Conservation (phyloP, 805 yeast species). For the Candida quercuum region DNA sequence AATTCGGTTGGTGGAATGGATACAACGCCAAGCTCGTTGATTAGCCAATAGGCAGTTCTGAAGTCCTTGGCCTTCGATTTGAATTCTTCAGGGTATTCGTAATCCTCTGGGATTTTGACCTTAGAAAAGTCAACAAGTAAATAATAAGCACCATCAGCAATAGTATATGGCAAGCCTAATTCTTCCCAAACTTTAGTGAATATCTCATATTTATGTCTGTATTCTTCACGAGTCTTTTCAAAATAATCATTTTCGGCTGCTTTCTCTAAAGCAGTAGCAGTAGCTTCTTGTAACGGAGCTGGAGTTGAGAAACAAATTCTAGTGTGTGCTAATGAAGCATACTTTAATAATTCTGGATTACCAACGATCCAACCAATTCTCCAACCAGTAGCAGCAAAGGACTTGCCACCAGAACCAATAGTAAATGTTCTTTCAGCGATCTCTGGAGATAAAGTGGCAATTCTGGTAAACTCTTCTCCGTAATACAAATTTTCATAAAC, state of each 20-base stretch:
- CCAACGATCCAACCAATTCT: constrained; percentile 96
- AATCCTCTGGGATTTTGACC: constrained; percentile 71
- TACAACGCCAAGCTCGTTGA: constrained; percentile 88
- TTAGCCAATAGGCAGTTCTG: constrained; percentile 87
- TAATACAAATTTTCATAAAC: constrained; percentile 91
- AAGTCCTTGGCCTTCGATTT: constrained; percentile 74
- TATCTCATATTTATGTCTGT: constrained; percentile 65
- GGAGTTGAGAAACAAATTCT: constrained; percentile 91
- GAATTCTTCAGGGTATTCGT: constrained; percentile 67
- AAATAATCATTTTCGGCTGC: constrained; percentile 66
- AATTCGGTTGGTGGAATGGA: constrained; percentile 98
- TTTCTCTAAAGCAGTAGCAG: constrained; percentile 65
- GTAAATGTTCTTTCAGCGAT: constrained; percentile 74
- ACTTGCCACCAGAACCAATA: constrained; percentile 96
- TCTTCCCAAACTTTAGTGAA: constrained; percentile 80
- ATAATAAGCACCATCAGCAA: constrained; percentile 92
- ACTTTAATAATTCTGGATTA: constrained; percentile 71
- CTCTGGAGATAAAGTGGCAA: constrained; percentile 79
- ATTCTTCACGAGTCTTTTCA: constrained; percentile 60
- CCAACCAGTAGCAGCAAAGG: constrained; percentile 99
- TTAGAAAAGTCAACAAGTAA: constrained; percentile 82
- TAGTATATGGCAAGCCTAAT: constrained; percentile 81
- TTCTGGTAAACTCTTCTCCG: constrained; percentile 63
- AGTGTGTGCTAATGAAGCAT: constrained; percentile 85
- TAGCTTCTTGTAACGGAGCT: constrained; percentile 89